Evolutionary conservation across 2,329 filamentous ascomycete genomes (phyloP), one percentile per base, ranked within the genome.

Genomic region (Fusarium equiseti): DNA sequence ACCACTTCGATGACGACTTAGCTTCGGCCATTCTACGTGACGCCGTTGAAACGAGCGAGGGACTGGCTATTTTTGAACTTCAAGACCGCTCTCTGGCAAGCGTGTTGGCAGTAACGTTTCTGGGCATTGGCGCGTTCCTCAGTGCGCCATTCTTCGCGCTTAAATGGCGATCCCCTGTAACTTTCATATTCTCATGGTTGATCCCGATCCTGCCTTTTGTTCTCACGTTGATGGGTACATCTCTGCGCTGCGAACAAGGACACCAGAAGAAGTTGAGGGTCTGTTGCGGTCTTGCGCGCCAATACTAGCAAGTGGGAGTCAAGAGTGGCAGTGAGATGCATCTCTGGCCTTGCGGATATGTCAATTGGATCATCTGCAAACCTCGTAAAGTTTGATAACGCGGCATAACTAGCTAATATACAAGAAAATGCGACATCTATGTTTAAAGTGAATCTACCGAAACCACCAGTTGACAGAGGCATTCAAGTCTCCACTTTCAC

Each of bases 41-140:
- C 76, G 91, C 90, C 0, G 78, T 93, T 40, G 83, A 88, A 72
- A 92, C 87, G 0, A 86, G 88, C 55, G 86, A 91, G 66, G 91
- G 88, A 0, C 90, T 93, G 72, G 90, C 86, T 11, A 92, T 94
- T 64, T 89, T 94, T 67, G 91, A 94, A 79, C 84, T 94, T n/a
- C 91, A 93, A 78, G 89, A 91, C 71, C 87, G 91, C 32, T 84
- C 83, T 18, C 69, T 89, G 3, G 78, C 83, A 4, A 86, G 88
- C 35, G 78, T 91, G 43, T 65, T 90, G 24, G 84, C 86, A 6
- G 82, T 87, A 45, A 79, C 86, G 38, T 72, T 86, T 13, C 83
- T 90, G 61, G 86, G 87, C 9, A 68, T 88, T 43, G 83, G 85
- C 48, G 83, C 86, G 66, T 68, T 90, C 18, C 68, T 86, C 26